These are phyloP conservation scores for Thielaviopsis populi DNA, from an alignment of 2,329 filamentous ascomycete species.

Conservation along the genomic window DNA sequence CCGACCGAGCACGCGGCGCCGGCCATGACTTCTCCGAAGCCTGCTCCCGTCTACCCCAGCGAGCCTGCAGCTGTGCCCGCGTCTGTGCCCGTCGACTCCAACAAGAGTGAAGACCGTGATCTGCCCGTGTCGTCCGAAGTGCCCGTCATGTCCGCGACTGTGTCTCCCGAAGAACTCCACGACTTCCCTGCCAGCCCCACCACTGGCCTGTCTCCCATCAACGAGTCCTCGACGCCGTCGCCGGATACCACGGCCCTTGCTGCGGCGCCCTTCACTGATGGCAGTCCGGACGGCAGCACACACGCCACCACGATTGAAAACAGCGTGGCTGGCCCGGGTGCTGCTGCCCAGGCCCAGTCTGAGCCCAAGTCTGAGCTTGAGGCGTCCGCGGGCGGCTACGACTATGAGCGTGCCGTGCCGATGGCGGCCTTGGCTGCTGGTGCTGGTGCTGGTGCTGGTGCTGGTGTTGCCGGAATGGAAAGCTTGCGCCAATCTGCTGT, in stretches of 20 bases:
- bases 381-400: background rate
- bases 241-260: background rate
- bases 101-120: background rate
- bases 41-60: background rate
- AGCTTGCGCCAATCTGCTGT: background rate
- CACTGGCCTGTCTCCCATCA: conserved; percentile 6
- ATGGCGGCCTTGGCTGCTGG: background rate
- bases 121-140: background rate
- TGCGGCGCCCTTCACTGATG: background rate
- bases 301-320: conserved; percentile 7
- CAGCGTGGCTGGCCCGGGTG: background rate
- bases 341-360: background rate
- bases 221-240: conserved; percentile 3
- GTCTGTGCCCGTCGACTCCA: background rate
- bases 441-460: background rate
- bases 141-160: conserved; percentile 3
- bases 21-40: background rate
- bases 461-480: background rate
- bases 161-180: conserved; percentile 5
- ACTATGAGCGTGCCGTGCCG: background rate
- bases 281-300: conserved; percentile 1
- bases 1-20: background rate
- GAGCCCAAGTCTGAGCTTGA: background rate
- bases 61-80: background rate
- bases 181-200: background rate